Base-by-base conservation (phyloP, 2,329 filamentous ascomycete genomes). In the Acrodontium crateriforme region DNA sequence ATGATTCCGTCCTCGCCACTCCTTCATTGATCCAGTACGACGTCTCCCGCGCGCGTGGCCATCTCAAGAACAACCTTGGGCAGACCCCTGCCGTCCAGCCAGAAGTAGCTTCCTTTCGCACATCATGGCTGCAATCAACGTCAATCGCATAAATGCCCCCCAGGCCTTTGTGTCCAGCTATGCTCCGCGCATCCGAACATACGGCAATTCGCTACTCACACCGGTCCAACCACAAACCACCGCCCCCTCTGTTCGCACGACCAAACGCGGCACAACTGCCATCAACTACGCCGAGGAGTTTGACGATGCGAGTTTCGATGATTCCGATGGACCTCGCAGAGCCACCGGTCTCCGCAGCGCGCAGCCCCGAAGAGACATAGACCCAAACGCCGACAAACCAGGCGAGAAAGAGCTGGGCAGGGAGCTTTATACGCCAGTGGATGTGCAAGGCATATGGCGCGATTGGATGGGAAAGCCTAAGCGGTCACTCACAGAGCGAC, bases 251-350 rank as follows among this genome's bases (percentile, higher is more conserved):
- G 61, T 81, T 44, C 74, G 87, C 51, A 92, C 81, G n/a, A 95
- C 89, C 6, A 95, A 98, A 63, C 78, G 89, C 56, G 89, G 89
- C 32, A 95, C 89, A 2, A 89, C 82, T 18, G 81, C 87, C 38
- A 89, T 95, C 58, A 98, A 94, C 60, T 98, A 98, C 51, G 87
- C 89, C 14, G 89, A 98, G 53, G 87, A 95, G 53, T 85, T 85
- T 25, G 92, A 78, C 49, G 87, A 94, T 41, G 84, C 76, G 31
- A 79, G 83, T 37, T 78, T 83, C 37, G 78, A 82, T 30, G 65
- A 71, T 34, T 71, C 82, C 38, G 75, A 87, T 38, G 76, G 77
- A 2, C 79, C 69, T 23, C 42, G 53, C 14, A 62, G 74, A 37
- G 71, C 81, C 9, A 91, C 84, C 0, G 84, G 85, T 4, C 54